Evolutionary conservation across 345 rosid species (phyloP).

Genomic region (Lumnitzera littorea): DNA sequence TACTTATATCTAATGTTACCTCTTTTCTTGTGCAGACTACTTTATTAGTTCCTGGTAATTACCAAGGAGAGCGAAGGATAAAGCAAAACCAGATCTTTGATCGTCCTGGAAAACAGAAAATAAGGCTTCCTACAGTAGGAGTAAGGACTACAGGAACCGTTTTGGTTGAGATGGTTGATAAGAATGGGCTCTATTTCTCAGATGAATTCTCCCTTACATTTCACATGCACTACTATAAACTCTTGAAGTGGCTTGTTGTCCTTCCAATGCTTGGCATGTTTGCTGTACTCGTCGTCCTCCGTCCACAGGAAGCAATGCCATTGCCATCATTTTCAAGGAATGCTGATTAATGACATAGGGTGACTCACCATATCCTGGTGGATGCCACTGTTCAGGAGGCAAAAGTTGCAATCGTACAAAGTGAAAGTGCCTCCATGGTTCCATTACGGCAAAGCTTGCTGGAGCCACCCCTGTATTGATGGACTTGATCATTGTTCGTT

Average conservation of each 20-base stretch:
- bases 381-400: no score
- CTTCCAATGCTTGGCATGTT: constrained; percentile 99
- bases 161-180: constrained; percentile 93
- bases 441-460: no score
- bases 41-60: constrained; percentile 89
- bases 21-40: constrained; percentile 49
- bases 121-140: constrained; percentile 81
- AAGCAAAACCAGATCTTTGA: constrained; percentile 55
- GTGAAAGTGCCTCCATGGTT: no score
- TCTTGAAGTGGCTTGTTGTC: constrained; percentile 94
- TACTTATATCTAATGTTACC: not conserved
- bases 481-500: no score
- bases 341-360: constrained; percentile 46
- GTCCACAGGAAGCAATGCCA: constrained; percentile 88
- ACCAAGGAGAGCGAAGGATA: constrained; percentile 85
- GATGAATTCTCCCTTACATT: constrained; percentile 95
- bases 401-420: no score
- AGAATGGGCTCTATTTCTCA: constrained; percentile 82
- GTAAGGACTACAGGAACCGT: constrained; percentile 94
- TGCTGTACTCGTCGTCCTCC: constrained; percentile 72
- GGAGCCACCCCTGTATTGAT: no score
- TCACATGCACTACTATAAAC: constrained; percentile 94
- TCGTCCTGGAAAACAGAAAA: constrained; percentile 65
- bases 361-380: not conserved
- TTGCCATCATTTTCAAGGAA: constrained; percentile 90